These are phyloP conservation scores for Fusarium equiseti DNA, from an alignment of 2,329 filamentous ascomycete species.

Conservation along the genomic window DNA sequence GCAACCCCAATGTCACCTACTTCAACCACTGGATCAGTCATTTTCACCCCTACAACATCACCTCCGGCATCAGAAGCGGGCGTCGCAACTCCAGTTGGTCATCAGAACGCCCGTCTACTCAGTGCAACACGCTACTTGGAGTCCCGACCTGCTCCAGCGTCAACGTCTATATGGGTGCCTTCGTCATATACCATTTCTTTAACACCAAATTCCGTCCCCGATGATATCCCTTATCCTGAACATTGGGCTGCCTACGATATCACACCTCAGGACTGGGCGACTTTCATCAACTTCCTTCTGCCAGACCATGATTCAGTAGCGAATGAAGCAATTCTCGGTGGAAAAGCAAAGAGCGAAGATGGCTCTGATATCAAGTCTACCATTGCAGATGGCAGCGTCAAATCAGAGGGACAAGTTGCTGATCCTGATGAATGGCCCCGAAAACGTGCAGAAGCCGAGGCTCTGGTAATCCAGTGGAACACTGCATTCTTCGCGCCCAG, in stretches of 20 bases:
- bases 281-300: constrained; percentile 68
- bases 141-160: constrained; percentile 54
- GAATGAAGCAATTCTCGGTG: constrained; percentile 62
- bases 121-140: constrained; percentile 59
- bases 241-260: constrained; percentile 59
- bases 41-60: constrained; percentile 66
- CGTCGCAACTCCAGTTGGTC: constrained; percentile 23
- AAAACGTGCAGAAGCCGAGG: constrained; percentile 51
- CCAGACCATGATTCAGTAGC: constrained; percentile 59
- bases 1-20: constrained; percentile 56
- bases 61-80: constrained; percentile 51
- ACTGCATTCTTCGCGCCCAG: constrained; percentile 66
- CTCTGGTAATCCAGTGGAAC: constrained; percentile 67
- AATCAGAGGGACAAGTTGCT: background rate
- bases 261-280: constrained; percentile 67
- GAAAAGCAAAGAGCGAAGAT: constrained; percentile 61
- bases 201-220: constrained; percentile 52
- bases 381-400: constrained; percentile 15
- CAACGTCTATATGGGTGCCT: constrained; percentile 41
- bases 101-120: constrained; percentile 35
- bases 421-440: constrained; percentile 43
- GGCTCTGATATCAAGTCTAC: constrained; percentile 46
- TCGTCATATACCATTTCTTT: constrained; percentile 54
- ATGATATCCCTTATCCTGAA: constrained; percentile 59
- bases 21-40: constrained; percentile 58